Conservation (phyloP, 1,284 basidiomycete genomes). For the Anthracocystis setariae region DNA sequence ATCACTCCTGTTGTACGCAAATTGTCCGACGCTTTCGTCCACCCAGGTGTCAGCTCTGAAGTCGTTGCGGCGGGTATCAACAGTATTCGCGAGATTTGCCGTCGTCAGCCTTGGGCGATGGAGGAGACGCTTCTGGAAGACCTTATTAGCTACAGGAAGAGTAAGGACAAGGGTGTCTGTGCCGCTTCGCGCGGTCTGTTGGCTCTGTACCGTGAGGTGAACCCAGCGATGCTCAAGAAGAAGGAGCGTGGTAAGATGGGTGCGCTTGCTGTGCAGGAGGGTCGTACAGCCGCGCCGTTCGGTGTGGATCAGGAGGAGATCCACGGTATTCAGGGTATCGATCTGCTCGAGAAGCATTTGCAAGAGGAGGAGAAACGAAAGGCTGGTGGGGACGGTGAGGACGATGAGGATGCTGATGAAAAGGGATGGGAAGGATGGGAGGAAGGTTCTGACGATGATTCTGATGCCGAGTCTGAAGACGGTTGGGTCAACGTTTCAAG, state of each 20-base stretch:
- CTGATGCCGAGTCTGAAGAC: conserved; percentile 73
- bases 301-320: conserved; percentile 78
- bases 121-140: conserved; percentile 91
- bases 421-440: conserved; percentile 92
- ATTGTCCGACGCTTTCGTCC: conserved; percentile 93
- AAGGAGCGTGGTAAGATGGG: conserved; percentile 75
- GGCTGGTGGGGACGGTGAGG: conserved; percentile 68
- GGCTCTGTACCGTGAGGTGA: conserved; percentile 94
- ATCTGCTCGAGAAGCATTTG: conserved; percentile 65
- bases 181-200: conserved; percentile 87
- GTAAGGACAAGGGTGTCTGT: conserved; percentile 91
- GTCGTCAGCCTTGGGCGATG: conserved; percentile 94
- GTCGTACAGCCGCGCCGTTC: conserved; percentile 73
- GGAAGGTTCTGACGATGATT: conserved; percentile 78
- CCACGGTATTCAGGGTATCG: conserved; percentile 83
- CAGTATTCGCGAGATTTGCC: conserved; percentile 89
- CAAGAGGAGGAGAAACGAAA: conserved; percentile 44
- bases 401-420: conserved; percentile 71
- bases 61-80: conserved; percentile 97
- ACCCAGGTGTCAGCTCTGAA: conserved; percentile 94
- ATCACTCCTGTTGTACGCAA: conserved; percentile 90
- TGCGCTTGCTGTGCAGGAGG: conserved; percentile 56
- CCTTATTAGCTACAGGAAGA: conserved; percentile 92
- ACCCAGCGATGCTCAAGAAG: conserved; percentile 89
- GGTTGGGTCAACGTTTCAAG: conserved; percentile 87